phyloP scores from a whole-genome alignment of 2,329 filamentous ascomycete genomes.

The Pseudogymnoascus sp. region DNA sequence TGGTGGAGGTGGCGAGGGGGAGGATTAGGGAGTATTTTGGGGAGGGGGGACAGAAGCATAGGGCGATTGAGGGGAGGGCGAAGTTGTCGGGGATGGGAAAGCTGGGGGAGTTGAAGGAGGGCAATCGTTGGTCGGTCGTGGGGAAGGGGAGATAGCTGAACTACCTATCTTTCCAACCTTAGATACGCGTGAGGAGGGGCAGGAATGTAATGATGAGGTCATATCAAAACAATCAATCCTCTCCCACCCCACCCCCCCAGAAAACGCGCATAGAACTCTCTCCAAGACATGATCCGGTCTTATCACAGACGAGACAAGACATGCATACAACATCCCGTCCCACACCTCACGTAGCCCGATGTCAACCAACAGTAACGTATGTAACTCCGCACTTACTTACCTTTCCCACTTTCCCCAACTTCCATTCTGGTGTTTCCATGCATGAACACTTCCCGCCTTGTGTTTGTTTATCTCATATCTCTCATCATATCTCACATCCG shows the following conservation, averaged over 20 bases:
- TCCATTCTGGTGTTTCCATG: neutral
- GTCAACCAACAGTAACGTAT: too few relatives aligned
- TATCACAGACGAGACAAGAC: too few relatives aligned
- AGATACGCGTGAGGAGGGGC: neutral
- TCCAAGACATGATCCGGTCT: too few relatives aligned
- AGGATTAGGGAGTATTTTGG: conserved; percentile 72
- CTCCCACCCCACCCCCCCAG: too few relatives aligned
- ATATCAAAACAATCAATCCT: neutral
- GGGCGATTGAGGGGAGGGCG: conserved; percentile 30
- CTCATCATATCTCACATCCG: too few relatives aligned
- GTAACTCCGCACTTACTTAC: too few relatives aligned
- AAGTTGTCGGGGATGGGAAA: conserved; percentile 39
- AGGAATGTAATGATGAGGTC: neutral
- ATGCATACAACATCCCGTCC: too few relatives aligned
- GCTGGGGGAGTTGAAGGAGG: neutral
- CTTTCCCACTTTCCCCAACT: too few relatives aligned
- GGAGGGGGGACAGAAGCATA: conserved; percentile 26
- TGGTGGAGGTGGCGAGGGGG: conserved; percentile 63
- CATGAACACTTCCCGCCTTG: too few relatives aligned
- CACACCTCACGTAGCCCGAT: too few relatives aligned
- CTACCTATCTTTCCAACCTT: neutral
- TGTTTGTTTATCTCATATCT: neutral
- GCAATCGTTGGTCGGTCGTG: neutral
- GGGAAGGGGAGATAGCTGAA: neutral
- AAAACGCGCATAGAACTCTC: neutral